These are phyloP conservation scores for Picea abies DNA, from an alignment of 83 land plant genomes.

Conservation along the genomic window DNA sequence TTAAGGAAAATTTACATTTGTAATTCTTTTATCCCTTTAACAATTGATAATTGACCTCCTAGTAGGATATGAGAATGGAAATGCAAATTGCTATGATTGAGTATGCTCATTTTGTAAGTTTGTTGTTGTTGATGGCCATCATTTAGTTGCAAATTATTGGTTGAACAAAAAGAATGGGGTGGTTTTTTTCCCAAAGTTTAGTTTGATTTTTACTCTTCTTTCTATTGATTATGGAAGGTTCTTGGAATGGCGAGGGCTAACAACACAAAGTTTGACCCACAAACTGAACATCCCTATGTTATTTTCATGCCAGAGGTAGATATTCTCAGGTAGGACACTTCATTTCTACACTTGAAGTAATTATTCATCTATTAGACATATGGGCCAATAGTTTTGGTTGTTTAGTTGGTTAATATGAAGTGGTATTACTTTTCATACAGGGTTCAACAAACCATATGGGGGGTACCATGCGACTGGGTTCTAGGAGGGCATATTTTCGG, in stretches of 20 bases:
- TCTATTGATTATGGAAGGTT: slow-evolving; percentile 27
- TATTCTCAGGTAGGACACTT: not conserved
- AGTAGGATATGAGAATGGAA: not conserved
- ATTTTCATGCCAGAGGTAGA: slow-evolving; percentile 95
- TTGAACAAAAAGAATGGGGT: not conserved
- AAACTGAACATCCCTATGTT: slow-evolving; percentile 84
- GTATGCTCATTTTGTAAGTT: too few species aligned
- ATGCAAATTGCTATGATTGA: too few species aligned
- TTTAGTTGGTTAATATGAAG: not conserved
- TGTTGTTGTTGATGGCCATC: too few species aligned
- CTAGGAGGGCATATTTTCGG: slow-evolving; percentile 83
- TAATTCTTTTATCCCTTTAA: not conserved
- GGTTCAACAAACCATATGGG: slow-evolving; percentile 96
- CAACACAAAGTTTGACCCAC: slow-evolving; percentile 85
- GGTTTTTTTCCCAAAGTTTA: not conserved
- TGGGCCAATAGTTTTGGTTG: not conserved
- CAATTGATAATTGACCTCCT: not conserved
- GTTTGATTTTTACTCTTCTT: not conserved
- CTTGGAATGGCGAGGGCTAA: slow-evolving; percentile 79
- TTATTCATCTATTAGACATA: not conserved
- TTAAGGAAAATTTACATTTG: not conserved
- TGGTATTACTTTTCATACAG: slow-evolving; percentile 30
- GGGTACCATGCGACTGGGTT: slow-evolving; percentile 96
- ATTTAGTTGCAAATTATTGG: too few species aligned
- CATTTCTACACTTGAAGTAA: not conserved